Base-by-base conservation (phyloP, 2,329 filamentous ascomycete species). In the Waltergamsia citrina region DNA sequence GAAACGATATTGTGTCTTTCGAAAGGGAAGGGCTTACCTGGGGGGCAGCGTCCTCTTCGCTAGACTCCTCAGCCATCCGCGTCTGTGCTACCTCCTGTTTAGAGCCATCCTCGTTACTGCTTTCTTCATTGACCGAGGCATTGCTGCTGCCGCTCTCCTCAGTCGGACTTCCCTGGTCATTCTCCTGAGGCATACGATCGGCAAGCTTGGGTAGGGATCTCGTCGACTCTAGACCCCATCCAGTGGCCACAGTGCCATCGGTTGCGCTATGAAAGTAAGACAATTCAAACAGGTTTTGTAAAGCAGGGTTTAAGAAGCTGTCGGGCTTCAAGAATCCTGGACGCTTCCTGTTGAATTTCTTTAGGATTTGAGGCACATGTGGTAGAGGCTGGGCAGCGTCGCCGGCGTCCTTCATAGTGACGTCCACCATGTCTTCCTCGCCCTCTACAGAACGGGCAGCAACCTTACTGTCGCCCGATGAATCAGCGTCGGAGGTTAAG, bases 351-450 rank as follows among this genome's bases (percentile, higher is more conserved):
- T 67, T 73, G 54, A 74, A 75, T 6, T 52, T 53, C 43, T 60
- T 65, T 37, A 70, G 51, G 28, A 60, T 35, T 34, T 46, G 43
- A 7, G 55, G 32, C 30, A 53, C 41, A 37, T 34, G 31, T 39
- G 33, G 42, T 39, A 14, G 36, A 30, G 3, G 41, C 29, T 34
- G 33, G 11, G 35, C 28, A 19, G 36, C 32, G 43, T 69, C 62
- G 12, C 50, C 51, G 3, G 63, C 62, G 45, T 86, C 81, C 34
- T 77, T 78, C 80, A 95, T 88, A 1, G 83, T 84, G 12, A 98
- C 79, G 50, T 95, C 85, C 6, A 96, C 84, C 48, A 95, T 76
- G 40, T 85, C 85, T 40, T 95, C 88, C 53, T 95, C 90, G 8
- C 86, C 84, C 52, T 88, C 81, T 3, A 94, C 73, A 4, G 88